These are phyloP conservation scores for Fusarium agapanthi DNA, from an alignment of 2,329 filamentous ascomycete species.

Conservation along the genomic window DNA sequence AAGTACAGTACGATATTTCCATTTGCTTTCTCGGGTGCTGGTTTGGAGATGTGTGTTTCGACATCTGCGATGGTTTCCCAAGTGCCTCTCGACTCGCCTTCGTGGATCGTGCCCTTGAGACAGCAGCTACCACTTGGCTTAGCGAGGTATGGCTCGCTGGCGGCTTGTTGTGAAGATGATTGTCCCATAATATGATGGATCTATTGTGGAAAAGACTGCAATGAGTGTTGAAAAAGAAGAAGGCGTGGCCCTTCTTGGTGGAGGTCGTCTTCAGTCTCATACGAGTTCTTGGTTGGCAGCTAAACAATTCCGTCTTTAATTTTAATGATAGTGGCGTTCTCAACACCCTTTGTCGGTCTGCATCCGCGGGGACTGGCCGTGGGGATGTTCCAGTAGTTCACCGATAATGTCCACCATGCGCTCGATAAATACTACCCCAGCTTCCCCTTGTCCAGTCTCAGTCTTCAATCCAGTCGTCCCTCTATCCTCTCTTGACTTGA, in stretches of 20 bases:
- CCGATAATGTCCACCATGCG: background rate
- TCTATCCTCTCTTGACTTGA: background rate
- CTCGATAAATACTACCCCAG: background rate
- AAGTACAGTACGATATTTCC: background rate
- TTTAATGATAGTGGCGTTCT: background rate
- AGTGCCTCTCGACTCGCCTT: background rate
- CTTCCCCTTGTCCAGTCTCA: background rate
- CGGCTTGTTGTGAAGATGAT: background rate
- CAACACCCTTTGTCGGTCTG: background rate
- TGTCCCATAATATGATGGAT: background rate
- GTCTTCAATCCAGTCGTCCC: background rate
- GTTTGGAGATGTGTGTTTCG: slow-evolving; percentile 1
- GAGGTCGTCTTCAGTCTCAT: background rate
- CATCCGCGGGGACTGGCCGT: background rate
- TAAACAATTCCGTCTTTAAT: background rate
- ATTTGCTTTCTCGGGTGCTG: background rate
- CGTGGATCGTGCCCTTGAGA: background rate
- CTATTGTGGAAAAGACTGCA: background rate
- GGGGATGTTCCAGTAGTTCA: background rate
- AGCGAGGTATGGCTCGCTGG: background rate
- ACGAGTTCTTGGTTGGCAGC: background rate
- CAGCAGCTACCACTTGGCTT: background rate
- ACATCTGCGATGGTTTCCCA: background rate
- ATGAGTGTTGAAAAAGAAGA: background rate
- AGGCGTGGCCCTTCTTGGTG: too few relatives aligned